Evolutionary conservation across 768 basidiomycete genomes (phyloP).

Genomic region (Hygrocybe punicea): DNA sequence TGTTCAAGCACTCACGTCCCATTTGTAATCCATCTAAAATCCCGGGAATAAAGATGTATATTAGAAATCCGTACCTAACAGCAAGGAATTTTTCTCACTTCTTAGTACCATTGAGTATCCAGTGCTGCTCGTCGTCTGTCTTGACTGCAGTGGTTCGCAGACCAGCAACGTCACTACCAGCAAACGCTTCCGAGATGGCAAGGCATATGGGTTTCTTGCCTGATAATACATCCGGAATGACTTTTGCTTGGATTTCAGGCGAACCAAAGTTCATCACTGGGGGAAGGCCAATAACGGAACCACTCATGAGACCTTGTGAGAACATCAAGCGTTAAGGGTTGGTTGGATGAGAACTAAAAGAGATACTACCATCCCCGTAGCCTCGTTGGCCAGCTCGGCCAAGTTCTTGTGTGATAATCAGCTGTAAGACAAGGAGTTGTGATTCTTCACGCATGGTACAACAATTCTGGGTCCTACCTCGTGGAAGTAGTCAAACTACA

Average conservation of each 20-base stretch:
- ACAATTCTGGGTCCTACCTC: conserved; percentile 39
- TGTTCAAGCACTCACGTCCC: conserved; percentile 42
- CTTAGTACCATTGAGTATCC: conserved; percentile 60
- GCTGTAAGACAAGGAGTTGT: conserved; percentile 36
- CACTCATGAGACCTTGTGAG: conserved; percentile 57
- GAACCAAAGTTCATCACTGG: conserved; percentile 88
- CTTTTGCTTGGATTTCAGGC: conserved; percentile 53
- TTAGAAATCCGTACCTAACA: no score
- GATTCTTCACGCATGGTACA: neutral
- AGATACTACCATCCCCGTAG: conserved; percentile 68
- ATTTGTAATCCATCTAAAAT: conserved; percentile 63
- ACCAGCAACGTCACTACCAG: conserved; percentile 78
- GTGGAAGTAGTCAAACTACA: conserved; percentile 86
- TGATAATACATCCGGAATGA: conserved; percentile 64
- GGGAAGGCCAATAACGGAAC: conserved; percentile 82
- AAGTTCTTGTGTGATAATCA: conserved; percentile 84
- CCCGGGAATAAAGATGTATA: neutral
- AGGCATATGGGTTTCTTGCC: conserved; percentile 84
- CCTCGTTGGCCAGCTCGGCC: conserved; percentile 67
- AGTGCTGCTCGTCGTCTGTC: conserved; percentile 74
- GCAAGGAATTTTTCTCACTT: neutral
- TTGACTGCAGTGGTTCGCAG: conserved; percentile 71
- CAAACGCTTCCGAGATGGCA: conserved; percentile 87
- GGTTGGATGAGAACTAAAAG: neutral
- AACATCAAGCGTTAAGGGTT: neutral